These are phyloP conservation scores for Ogataea allantospora DNA, from an alignment of 805 yeast species.

Conservation along the genomic window DNA sequence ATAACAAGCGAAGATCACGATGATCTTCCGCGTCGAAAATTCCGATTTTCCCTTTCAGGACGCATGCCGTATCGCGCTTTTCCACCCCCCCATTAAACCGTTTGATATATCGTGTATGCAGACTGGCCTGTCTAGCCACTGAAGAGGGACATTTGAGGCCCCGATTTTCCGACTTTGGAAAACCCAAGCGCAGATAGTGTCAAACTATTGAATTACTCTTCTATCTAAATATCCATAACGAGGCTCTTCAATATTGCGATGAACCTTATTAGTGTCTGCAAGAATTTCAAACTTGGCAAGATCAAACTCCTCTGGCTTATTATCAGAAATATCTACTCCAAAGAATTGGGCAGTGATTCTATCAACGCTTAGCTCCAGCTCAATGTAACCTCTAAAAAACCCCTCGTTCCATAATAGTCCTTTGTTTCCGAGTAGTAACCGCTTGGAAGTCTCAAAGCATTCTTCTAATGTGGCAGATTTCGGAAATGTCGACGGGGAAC, in stretches of 20 bases:
- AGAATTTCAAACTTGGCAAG: slow-evolving; percentile 14
- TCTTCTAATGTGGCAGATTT: slow-evolving; percentile 6
- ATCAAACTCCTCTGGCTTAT: slow-evolving; percentile 6
- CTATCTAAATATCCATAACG: background rate
- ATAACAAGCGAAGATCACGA: no score
- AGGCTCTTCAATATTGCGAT: background rate
- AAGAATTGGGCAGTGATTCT: slow-evolving; percentile 6
- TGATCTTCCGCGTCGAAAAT: no score
- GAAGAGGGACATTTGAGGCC: background rate
- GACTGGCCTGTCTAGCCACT: no score
- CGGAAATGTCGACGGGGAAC: slow-evolving; percentile 27
- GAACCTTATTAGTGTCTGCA: background rate
- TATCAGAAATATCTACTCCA: slow-evolving; percentile 15
- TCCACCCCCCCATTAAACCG: no score
- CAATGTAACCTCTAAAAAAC: slow-evolving; percentile 19
- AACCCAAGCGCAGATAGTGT: no score
- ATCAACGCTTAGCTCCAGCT: slow-evolving; percentile 6
- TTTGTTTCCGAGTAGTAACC: slow-evolving; percentile 9
- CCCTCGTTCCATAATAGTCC: slow-evolving; percentile 21
- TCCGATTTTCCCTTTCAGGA: no score
- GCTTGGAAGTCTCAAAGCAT: slow-evolving; percentile 13
- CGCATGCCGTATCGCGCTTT: no score
- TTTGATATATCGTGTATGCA: no score
- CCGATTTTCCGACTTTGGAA: background rate
- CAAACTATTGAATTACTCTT: background rate